Conservation (phyloP, 2,329 filamentous ascomycete genomes). For the Aureobasidium zeae region DNA sequence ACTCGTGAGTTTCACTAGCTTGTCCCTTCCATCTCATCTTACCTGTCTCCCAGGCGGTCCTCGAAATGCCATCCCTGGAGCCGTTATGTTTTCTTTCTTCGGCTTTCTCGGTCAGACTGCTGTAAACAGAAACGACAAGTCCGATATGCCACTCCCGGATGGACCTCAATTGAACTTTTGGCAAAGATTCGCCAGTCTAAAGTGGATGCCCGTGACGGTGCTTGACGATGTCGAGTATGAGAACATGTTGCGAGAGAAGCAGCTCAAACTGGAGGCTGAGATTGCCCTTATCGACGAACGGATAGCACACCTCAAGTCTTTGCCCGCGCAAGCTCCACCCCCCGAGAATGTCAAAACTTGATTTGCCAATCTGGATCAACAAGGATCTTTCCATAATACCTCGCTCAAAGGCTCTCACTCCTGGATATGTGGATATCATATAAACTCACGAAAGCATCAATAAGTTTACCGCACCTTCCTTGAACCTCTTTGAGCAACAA, state of each 20-base stretch:
- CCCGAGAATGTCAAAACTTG: no score
- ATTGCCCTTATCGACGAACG: constrained; percentile 71
- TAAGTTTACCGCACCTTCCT: no score
- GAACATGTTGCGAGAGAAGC: constrained; percentile 59
- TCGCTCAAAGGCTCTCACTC: no score
- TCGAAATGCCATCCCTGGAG: constrained; percentile 46
- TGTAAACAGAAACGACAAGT: constrained; percentile 46
- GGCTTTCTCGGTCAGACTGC: constrained; percentile 48
- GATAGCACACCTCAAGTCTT: constrained; percentile 44
- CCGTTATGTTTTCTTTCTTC: constrained; percentile 50
- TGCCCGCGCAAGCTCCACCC: background rate
- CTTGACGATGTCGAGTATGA: constrained; percentile 66
- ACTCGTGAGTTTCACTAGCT: constrained; percentile 43
- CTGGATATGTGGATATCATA: no score
- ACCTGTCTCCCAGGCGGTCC: constrained; percentile 52
- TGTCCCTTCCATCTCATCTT: no score
- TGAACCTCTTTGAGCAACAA: no score
- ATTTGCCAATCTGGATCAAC: no score
- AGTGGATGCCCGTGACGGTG: constrained; percentile 61
- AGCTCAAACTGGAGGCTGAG: constrained; percentile 62
- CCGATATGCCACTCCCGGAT: constrained; percentile 25
- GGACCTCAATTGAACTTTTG: constrained; percentile 35
- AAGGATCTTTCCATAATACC: no score
- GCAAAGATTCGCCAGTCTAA: constrained; percentile 48
- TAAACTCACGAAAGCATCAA: no score